phyloP scores from a whole-genome alignment of 305 asterid species.

The Solanum aculeatissimum region DNA sequence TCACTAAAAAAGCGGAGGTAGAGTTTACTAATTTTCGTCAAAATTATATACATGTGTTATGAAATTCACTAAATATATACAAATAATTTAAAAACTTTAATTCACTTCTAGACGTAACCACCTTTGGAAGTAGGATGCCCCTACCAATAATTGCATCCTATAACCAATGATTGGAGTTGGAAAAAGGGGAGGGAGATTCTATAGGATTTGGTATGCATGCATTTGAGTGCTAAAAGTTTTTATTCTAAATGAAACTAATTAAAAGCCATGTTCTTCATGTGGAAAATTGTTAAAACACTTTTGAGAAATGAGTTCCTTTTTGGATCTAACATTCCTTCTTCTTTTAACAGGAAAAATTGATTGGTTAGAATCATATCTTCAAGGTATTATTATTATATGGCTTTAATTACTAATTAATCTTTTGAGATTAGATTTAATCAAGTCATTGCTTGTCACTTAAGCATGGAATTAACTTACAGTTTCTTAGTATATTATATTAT shows the following conservation, averaged over 20 bases:
- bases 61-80: not conserved
- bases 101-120: not conserved
- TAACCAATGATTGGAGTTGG: conserved; percentile 19
- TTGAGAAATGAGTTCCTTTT: not conserved
- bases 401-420: conserved; percentile 1
- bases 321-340: not conserved
- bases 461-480: conserved; percentile 1
- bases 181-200: not conserved
- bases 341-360: not conserved
- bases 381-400: conserved; percentile 1
- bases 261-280: not conserved
- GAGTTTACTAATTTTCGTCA: not conserved
- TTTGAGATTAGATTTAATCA: not conserved
- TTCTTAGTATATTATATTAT: not conserved
- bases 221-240: not conserved
- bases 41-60: not conserved
- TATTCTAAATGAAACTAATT: not conserved
- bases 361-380: not conserved
- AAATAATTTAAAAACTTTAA: not conserved
- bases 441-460: conserved; percentile 13
- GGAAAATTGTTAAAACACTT: not conserved
- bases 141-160: conserved; percentile 32
- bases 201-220: conserved; percentile 19
- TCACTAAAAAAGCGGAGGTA: not conserved
- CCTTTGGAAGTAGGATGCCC: conserved; percentile 17